Base-by-base conservation (phyloP, 2,329 filamentous ascomycete species). In the Cucurbitaria berberidis region DNA sequence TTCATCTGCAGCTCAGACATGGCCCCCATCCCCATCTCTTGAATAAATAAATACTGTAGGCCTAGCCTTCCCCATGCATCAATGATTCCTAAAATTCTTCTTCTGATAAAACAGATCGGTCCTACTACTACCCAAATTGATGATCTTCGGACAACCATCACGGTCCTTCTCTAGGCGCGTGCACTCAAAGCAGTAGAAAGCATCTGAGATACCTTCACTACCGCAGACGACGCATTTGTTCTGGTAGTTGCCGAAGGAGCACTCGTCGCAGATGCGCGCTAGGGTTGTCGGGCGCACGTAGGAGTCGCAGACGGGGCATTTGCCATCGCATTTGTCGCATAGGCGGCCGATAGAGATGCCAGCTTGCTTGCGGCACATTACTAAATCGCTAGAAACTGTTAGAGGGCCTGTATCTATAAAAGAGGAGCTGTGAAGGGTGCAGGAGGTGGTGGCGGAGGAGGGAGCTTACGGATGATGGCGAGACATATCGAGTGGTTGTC, bases 151-250 rank as follows among this genome's bases (percentile, higher is more conserved):
- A 77, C 95, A 99, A 2, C 95, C 95, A 74, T 99, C 95, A 56
- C 95, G 83, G 74, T 99, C 95, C 79, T 98, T 99, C 76, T 99
- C 95, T 15, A 99, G 80, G 7, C 95, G 85, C 53, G 95, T 99
- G 76, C 95, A 99, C 79, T 99, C 95, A 74, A 98, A 98, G 82
- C 95, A 99, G 81, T 99, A 99, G 78, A 98, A 98, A 44, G 95
- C 95, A 76, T 99, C 95, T 29, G 90, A 95, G 75, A 99, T 99
- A 26, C 95, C 95, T 80, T 98, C 95, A 67, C 95, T 95, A 75
- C 95, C 95, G 78, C 95, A 99, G 38, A 99, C 95, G 65, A 99
- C 92, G 76, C 95, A 99, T 78, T 99, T 99, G 82, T 99, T 99
- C 81, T 98, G 95, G 82, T 97, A 99, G 84, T 99, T 99, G 73